A percentile compares a stretch with the other conserved stretches of the same genome.
Evolutionary conservation across 108 stramenopile genomes (phyloP).

Genomic region (Fragilaria crotonensis): DNA sequence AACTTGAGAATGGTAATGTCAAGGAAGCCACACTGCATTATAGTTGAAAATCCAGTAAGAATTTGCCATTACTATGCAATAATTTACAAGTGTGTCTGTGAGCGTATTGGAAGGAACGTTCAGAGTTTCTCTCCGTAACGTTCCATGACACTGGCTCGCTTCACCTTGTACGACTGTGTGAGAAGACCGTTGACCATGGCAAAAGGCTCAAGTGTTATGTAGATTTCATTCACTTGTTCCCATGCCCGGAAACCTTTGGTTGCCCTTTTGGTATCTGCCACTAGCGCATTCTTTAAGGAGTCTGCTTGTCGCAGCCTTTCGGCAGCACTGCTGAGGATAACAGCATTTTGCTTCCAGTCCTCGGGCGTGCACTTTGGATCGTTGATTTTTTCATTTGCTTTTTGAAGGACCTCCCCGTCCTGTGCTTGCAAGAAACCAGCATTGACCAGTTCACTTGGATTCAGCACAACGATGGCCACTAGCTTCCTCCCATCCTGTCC

Average conservation of each 20-base stretch:
- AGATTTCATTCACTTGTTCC: slow-evolving; percentile 72
- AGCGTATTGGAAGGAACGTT: slow-evolving; percentile 11
- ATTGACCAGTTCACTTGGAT: slow-evolving; percentile 53
- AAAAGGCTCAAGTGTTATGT: slow-evolving; percentile 88
- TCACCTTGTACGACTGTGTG: slow-evolving; percentile 93
- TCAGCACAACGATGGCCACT: slow-evolving; percentile 73
- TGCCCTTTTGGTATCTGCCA: slow-evolving; percentile 41
- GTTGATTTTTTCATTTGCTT: slow-evolving; percentile 54
- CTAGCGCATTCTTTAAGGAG: slow-evolving; percentile 33
- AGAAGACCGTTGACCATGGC: slow-evolving; percentile 91
- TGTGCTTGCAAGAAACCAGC: slow-evolving; percentile 49
- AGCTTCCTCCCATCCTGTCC: slow-evolving; percentile 87
- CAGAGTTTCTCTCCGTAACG: slow-evolving; percentile 71
- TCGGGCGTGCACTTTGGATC: slow-evolving; percentile 68
- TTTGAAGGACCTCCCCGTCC: slow-evolving; percentile 35
- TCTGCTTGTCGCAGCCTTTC: slow-evolving; percentile 41
- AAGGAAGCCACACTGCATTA: background rate
- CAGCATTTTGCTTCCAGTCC: slow-evolving; percentile 40
- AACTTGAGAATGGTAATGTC: background rate
- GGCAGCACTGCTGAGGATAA: slow-evolving; percentile 48
- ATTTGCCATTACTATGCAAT: background rate
- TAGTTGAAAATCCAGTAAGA: background rate
- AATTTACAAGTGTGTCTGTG: background rate
- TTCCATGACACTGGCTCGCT: slow-evolving; percentile 74
- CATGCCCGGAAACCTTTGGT: slow-evolving; percentile 63